These are phyloP conservation scores for Beta macrorhiza DNA, from an alignment of 179 eudicot genomes.

Conservation along the genomic window DNA sequence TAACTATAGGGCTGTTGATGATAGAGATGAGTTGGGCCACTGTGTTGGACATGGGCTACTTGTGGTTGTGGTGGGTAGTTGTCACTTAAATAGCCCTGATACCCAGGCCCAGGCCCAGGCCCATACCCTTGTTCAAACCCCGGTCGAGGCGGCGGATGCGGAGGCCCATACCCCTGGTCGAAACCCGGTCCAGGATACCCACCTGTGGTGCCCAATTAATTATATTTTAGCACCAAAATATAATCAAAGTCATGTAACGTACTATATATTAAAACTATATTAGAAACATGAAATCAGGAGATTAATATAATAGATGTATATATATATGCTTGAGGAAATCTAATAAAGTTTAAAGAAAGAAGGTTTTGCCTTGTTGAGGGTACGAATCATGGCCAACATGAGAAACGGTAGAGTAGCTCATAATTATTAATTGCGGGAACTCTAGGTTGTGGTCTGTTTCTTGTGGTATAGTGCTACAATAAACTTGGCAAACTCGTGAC, in stretches of 20 bases:
- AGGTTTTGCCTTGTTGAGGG: constrained; percentile 10
- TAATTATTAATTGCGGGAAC: neutral
- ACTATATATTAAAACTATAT: no score
- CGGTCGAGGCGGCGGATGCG: constrained; percentile 27
- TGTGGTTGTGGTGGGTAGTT: constrained; percentile 28
- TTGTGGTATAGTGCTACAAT: neutral
- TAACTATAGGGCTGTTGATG: constrained; percentile 5
- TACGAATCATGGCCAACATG: constrained; percentile 26
- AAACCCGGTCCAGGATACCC: constrained; percentile 18
- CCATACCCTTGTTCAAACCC: constrained; percentile 22
- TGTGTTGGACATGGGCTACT: constrained; percentile 19
- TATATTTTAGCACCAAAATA: neutral
- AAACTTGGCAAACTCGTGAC: neutral
- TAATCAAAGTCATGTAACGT: neutral
- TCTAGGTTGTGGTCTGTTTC: no score
- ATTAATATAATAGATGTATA: neutral
- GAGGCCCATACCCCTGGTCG: constrained; percentile 21
- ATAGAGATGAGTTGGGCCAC: neutral
- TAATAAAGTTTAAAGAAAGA: neutral
- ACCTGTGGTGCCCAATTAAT: neutral
- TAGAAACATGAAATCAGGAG: neutral
- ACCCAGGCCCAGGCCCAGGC: constrained; percentile 15
- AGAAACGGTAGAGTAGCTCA: constrained; percentile 25
- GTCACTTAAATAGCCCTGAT: constrained; percentile 27
- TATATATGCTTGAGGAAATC: neutral